Conservation (phyloP, 2,329 filamentous ascomycete species). For the Colletotrichum lupini region DNA sequence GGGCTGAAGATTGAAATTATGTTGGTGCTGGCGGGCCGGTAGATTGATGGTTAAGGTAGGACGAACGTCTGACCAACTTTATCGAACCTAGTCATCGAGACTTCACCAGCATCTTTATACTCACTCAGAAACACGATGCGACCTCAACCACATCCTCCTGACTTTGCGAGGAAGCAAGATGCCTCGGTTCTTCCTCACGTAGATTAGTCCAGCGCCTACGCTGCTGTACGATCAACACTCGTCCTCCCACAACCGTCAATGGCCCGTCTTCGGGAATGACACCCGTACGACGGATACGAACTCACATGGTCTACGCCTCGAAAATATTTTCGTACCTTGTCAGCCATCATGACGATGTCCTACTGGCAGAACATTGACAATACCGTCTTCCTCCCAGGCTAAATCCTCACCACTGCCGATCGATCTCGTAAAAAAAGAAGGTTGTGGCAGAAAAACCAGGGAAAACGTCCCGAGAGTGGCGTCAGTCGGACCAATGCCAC, state of each 20-base stretch:
- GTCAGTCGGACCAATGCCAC: neutral
- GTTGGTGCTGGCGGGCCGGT: neutral
- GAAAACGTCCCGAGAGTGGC: neutral
- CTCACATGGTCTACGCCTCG: neutral
- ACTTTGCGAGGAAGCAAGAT: neutral
- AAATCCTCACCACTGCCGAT: neutral
- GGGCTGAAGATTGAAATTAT: neutral
- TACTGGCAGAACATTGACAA: too few relatives aligned
- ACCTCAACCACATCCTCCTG: neutral
- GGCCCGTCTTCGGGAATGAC: conserved; percentile 1
- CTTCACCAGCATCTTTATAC: neutral
- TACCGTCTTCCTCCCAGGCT: neutral
- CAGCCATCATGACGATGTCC: neutral
- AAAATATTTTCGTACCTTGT: conserved; percentile 8
- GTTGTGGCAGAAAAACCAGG: neutral
- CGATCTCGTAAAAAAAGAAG: neutral
- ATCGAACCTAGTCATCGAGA: neutral
- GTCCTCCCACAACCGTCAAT: neutral
- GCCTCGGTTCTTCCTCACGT: neutral
- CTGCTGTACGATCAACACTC: neutral
- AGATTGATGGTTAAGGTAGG: too few relatives aligned
- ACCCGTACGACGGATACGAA: conserved; percentile 9
- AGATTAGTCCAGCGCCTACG: neutral
- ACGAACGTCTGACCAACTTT: rapidly evolving
- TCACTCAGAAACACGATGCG: neutral